Conservation (phyloP, 768 basidiomycete genomes). For the Paxillus involutus region DNA sequence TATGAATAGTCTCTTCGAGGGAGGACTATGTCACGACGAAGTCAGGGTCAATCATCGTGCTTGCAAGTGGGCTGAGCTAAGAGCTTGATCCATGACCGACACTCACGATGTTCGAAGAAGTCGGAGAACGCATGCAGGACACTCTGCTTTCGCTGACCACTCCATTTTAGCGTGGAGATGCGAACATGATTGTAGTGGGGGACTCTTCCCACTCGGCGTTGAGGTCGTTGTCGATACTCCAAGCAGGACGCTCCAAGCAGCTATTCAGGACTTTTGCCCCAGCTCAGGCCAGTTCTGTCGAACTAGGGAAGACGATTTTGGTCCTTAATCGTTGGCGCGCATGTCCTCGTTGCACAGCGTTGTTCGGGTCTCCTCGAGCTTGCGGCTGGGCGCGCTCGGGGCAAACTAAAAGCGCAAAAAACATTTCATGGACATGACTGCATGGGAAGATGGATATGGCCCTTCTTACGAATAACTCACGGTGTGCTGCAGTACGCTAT, state of each 20-base stretch:
- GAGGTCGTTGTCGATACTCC: constrained; percentile 1
- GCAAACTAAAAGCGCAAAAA: constrained; percentile 3
- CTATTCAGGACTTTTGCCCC: neutral
- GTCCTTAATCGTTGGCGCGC: constrained; percentile 38
- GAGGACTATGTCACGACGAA: constrained; percentile 67
- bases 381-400: constrained; percentile 1
- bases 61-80: constrained; percentile 68
- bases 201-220: constrained; percentile 30
- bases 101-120: constrained; percentile 67
- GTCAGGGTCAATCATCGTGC: constrained; percentile 69
- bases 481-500: constrained; percentile 5
- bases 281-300: neutral
- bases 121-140: constrained; percentile 42
- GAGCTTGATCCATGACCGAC: constrained; percentile 49
- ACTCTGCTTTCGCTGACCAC: constrained; percentile 34
- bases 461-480: constrained; percentile 65
- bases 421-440: neutral
- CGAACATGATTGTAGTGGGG: constrained; percentile 36
- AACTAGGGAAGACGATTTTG: constrained; percentile 21
- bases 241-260: neutral
- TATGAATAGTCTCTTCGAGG: constrained; percentile 38
- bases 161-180: constrained; percentile 44
- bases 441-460: constrained; percentile 46
- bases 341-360: constrained; percentile 46
- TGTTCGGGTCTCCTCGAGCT: constrained; percentile 43